Evolutionary conservation across 108 stramenopile genomes (phyloP), one percentile per base, ranked within the genome.

Genomic region (Licmophora abbreviata): DNA sequence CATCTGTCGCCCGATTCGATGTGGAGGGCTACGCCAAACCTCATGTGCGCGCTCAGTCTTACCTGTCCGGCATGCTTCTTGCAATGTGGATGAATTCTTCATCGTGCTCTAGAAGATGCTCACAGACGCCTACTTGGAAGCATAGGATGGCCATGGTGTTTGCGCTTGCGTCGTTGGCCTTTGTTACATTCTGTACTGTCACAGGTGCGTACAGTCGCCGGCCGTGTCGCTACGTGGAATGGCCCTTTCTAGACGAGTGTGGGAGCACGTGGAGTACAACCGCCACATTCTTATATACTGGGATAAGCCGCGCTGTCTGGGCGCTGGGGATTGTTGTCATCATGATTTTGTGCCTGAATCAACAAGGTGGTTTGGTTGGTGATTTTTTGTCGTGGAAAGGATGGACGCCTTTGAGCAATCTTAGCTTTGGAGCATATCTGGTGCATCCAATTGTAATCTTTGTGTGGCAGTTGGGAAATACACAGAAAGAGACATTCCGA

Each of bases 371-470:
- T 18, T 6, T 49, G 23, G 40, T 70, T 22, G 28, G 41, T 2
- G 29, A 20, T 1, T 8, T 79, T 26, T 40, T 73, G 44, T 52
- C 58, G 22, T 79, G 61, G 68, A 60, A 22, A 15, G 2, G 62
- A 8, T 79, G 77, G 77, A 63, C 68, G 12, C 72, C 72, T n/a
- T 34, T 79, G 33, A 58, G 65, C 3, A 64, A 69, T 27, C 42
- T 79, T 0, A 61, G 64, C 7, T 79, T 73, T 46, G 69, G 64
- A 1, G 61, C 55, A 10, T 79, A 79, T 41, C 37, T 79, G 33
- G 64, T 79, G 17, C 77, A 79, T 57, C 77, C 77, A 0, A 70
- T 79, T 31, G 48, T 79, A 10, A 66, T 73, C 27, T 66, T 69
- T 42, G 35, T 74, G 9, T 70, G 65, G 64, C 50, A 63, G 17